A percentile compares a stretch with the other conserved stretches of the same genome.
phyloP scores from a whole-genome alignment of 176 grass and related monocot species.

The Eleusine indica region DNA sequence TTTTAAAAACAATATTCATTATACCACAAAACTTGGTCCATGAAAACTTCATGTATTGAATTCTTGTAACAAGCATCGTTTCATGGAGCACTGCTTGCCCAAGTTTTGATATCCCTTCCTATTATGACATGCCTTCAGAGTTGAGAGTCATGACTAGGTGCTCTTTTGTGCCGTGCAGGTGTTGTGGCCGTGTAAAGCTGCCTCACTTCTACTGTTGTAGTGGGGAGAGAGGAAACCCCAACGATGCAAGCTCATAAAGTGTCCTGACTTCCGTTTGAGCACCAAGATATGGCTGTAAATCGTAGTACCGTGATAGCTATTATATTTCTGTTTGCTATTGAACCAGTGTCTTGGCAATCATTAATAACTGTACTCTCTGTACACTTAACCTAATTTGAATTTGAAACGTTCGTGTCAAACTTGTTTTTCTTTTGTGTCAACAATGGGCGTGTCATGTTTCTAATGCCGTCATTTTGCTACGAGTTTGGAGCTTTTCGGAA shows the following conservation, averaged over 20 bases:
- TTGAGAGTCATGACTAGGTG: background rate
- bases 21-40: background rate
- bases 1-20: background rate
- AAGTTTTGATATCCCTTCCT: background rate
- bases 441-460: no score
- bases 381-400: constrained; percentile 3
- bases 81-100: background rate
- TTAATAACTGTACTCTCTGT: background rate
- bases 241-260: constrained; percentile 47
- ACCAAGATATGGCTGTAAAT: background rate
- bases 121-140: background rate
- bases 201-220: constrained; percentile 96
- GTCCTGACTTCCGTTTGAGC: background rate
- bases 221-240: constrained; percentile 60
- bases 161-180: constrained; percentile 45
- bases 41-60: background rate
- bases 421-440: background rate
- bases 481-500: no score
- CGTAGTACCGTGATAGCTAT: background rate
- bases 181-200: constrained; percentile 90
- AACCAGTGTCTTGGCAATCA: background rate
- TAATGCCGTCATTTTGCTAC: no score
- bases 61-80: background rate
- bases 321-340: background rate
- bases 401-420: background rate